Base-by-base conservation (phyloP, 441 rosid genomes). In the Adansonia madagascariensis region DNA sequence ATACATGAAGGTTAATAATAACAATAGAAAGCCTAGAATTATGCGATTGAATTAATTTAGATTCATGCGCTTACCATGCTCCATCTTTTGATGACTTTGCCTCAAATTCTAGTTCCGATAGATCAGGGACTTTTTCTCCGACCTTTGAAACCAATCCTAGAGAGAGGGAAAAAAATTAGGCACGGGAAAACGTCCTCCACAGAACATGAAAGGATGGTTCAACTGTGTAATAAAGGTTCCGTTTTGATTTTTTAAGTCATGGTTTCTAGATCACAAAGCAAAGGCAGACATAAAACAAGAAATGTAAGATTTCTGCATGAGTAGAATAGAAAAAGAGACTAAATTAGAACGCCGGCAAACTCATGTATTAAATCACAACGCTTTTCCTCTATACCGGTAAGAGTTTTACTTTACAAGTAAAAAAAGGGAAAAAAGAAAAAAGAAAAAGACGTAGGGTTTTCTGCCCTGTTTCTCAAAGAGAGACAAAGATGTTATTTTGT, bases 71-170 rank as follows among this genome's bases (percentile, higher is more conserved):
- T 82, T 77, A 88, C 93, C 95, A 91, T 75, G 92, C 93, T 55
- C 85, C 88, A 64, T 91, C 93, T 88, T 87, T 91, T 6, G 89
- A 86, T 72, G 95, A 91, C 68, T 78, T 86, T 59, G 95, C 93
- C 84, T 91, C 95, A 68, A 89, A 89, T 81, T 86, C 87, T 83
- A 87, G 35, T 24, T 82, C 78, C 66, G 91, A 79, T 55, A 80
- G 27, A 81, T 83, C 87, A 4, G 74, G 74, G 12, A 24, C 63
- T 73, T 80, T 77, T 76, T 80, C 82, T 79, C 84, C 90, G 75
- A 81, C 81, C 39, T 69, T 56, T 20, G 73, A 76, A 71, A 44
- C 6, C 49, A 71, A 12, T 31, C 47, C 75, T 53, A 71, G 6
- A 71, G 44, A 53, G 20, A 9, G 24, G 27, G 8, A 60, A 2